A percentile compares a stretch with the other conserved stretches of the same genome.
Conservation (phyloP, 2,329 filamentous ascomycete genomes). For the Penicillium sp. region DNA sequence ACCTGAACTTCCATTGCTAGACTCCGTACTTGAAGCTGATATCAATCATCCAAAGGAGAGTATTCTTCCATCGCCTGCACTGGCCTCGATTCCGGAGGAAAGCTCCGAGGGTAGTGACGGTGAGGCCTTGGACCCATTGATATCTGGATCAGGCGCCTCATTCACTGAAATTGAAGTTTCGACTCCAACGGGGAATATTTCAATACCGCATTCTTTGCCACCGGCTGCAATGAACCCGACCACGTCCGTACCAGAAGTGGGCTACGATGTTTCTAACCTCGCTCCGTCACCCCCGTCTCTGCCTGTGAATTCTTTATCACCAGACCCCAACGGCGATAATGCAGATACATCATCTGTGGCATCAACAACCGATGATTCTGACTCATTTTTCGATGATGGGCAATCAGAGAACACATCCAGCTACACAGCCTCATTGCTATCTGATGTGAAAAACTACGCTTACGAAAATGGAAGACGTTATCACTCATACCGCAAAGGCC, state of each 20-base stretch:
- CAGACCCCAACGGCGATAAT: not conserved
- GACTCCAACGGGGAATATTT: not conserved
- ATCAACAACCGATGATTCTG: slow-evolving; percentile 12
- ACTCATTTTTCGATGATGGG: slow-evolving; percentile 20
- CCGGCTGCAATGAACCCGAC: not conserved
- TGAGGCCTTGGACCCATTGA: not conserved
- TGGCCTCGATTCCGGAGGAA: not conserved
- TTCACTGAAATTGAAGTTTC: not conserved
- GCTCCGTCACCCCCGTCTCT: not conserved
- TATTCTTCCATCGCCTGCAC: not conserved
- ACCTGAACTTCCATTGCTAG: not conserved
- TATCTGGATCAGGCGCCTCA: not conserved
- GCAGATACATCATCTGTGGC: slow-evolving; percentile 12
- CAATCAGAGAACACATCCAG: slow-evolving; percentile 19
- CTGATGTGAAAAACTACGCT: slow-evolving; percentile 21
- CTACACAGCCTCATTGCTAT: slow-evolving; percentile 23
- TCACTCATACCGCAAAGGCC: slow-evolving; percentile 29
- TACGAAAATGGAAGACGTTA: slow-evolving; percentile 31
- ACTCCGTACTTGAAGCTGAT: not conserved
- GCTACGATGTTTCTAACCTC: not conserved
- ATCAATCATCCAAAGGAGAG: not conserved
- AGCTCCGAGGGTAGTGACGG: not conserved
- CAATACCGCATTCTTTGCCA: not conserved
- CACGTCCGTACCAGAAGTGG: not conserved
- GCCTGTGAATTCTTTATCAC: not conserved